Percentiles rank a stretch among this genome's conserved stretches.
phyloP scores from a whole-genome alignment of 352 stramenopile species.

The Detonula confervacea region DNA sequence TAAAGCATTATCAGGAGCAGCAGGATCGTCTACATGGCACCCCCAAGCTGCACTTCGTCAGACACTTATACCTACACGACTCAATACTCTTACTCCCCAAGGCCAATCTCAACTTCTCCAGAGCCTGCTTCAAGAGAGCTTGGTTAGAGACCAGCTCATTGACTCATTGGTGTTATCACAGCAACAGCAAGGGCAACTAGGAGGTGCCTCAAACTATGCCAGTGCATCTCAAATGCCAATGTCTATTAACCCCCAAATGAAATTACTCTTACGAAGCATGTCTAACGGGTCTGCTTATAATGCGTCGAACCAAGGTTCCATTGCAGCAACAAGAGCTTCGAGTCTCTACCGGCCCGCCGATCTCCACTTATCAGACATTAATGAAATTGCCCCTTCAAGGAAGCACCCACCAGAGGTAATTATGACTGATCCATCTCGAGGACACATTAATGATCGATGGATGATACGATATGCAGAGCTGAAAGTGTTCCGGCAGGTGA shows the following conservation, averaged over 20 bases:
- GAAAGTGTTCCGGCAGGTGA: not conserved
- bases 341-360: no score
- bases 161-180: not conserved
- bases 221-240: not conserved
- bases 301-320: not conserved
- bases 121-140: not conserved
- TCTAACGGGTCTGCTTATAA: not conserved
- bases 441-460: not conserved
- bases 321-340: not conserved
- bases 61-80: no score
- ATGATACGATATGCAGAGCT: not conserved
- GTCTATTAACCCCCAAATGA: not conserved
- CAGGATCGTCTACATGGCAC: no score
- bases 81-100: not conserved
- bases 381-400: not conserved
- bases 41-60: no score
- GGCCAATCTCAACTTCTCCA: not conserved
- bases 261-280: not conserved
- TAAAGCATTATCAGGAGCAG: no score
- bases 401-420: not conserved
- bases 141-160: not conserved
- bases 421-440: not conserved
- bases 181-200: no score
- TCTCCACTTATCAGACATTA: no score
- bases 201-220: no score